Percentiles rank a stretch among this genome's conserved stretches.
Conservation (phyloP, 2,329 filamentous ascomycete genomes). For the Rhinocladiella similis region DNA sequence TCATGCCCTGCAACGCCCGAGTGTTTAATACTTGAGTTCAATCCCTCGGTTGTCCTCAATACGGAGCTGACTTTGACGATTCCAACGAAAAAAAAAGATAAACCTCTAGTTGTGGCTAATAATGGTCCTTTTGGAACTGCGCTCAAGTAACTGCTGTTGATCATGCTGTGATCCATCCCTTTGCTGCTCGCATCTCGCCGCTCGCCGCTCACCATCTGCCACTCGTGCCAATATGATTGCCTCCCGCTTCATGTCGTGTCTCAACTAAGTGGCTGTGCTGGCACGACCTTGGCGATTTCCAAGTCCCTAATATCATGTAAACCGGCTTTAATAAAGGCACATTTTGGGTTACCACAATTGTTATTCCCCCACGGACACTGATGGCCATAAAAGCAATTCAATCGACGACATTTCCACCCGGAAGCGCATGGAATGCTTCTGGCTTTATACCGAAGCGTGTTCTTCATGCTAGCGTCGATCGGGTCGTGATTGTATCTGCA, state of each 20-base stretch:
- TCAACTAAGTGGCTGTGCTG: conserved; percentile 4
- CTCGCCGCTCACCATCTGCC: too few relatives aligned
- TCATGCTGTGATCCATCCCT: too few relatives aligned
- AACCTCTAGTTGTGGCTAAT: too few relatives aligned
- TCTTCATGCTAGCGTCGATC: conserved; percentile 40
- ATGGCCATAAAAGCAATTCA: conserved; percentile 50
- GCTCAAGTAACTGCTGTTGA: too few relatives aligned
- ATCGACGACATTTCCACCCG: conserved; percentile 43
- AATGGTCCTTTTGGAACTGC: too few relatives aligned
- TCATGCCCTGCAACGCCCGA: too few relatives aligned
- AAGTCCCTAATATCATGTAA: conserved; percentile 25
- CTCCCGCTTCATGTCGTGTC: not conserved
- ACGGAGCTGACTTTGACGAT: too few relatives aligned
- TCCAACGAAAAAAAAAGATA: too few relatives aligned
- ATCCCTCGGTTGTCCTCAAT: too few relatives aligned
- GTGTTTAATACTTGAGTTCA: too few relatives aligned
- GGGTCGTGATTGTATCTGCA: conserved; percentile 51
- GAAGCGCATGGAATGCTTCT: conserved; percentile 44
- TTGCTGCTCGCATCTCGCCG: too few relatives aligned
- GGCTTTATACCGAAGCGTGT: conserved; percentile 48
- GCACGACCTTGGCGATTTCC: conserved; percentile 23
- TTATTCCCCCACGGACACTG: conserved; percentile 26
- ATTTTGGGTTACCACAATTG: conserved; percentile 23
- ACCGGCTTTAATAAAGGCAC: conserved; percentile 18
- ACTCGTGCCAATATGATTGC: too few relatives aligned